A percentile compares a stretch with the other conserved stretches of the same genome.
Conservation (phyloP, 257 asterid species). For the Solanum dulcamara region DNA sequence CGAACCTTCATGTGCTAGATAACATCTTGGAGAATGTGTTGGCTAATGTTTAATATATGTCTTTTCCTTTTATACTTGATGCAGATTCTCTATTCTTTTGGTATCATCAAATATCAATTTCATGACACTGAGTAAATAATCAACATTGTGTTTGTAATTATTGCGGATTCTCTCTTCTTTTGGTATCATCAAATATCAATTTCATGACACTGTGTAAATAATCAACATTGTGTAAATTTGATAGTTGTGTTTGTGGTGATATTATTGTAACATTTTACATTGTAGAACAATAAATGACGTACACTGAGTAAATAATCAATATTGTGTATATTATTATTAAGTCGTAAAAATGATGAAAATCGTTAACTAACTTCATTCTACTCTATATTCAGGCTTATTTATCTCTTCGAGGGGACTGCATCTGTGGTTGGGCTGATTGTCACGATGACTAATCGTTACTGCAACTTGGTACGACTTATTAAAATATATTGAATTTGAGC, state of each 20-base stretch:
- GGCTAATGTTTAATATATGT: neutral
- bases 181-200: neutral
- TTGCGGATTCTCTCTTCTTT: neutral
- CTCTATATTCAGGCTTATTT: constrained; percentile 65
- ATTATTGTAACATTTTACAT: neutral
- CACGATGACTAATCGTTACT: constrained; percentile 88
- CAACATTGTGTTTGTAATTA: too few relatives aligned
- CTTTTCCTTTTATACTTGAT: neutral
- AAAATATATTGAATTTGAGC: neutral
- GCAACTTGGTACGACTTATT: constrained; percentile 62
- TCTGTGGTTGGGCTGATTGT: constrained; percentile 75
- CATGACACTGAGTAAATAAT: too few relatives aligned
- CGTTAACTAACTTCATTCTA: neutral
- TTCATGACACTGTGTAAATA: too few relatives aligned
- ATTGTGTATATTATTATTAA: neutral
- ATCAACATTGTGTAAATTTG: too few relatives aligned
- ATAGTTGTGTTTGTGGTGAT: neutral
- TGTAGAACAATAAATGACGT: neutral
- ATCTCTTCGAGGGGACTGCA: constrained; percentile 89
- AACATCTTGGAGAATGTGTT: neutral
- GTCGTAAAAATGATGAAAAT: neutral
- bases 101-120: neutral
- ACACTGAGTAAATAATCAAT: neutral
- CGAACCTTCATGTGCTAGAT: neutral
- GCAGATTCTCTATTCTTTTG: neutral